Evolutionary conservation across 495 filamentous ascomycete species (phyloP), one percentile per base, ranked within the genome.

Genomic region (Penicillium subrubescens): DNA sequence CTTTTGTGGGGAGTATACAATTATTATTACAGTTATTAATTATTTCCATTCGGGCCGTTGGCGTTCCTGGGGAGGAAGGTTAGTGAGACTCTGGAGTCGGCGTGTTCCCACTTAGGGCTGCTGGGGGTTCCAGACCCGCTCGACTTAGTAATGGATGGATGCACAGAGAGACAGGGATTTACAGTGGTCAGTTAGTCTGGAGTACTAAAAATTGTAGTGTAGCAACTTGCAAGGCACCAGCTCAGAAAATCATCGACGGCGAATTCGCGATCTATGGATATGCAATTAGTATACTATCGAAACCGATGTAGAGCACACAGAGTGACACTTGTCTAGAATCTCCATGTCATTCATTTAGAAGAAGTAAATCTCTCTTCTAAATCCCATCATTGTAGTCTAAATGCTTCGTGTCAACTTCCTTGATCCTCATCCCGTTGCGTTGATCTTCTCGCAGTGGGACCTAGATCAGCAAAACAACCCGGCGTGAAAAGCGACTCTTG

Each of bases 101-200:
- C 43, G 43, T 44, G 43, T 44, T 44, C 43, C 39, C 17, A 8
- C 39, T 43, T 5, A 43, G 39, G 31, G 31, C 15, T 19, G 17
- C 51, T 54, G 27, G 39, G 21, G 56, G 57, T 19, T 48, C 57
- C 43, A 46, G 57, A 48, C 57, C 57, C 39, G 43, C 57, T 48
- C 57, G 31, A 46, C 41, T 63, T 63, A 57, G 34, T 63, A 55
- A 55, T 56, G 29, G 27, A 54, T 54, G 27, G 10, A 54, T 54
- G 25, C 31, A 34, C 50, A 54, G 43, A 56, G 50, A 33, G 51
- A 21, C 27, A n/a, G 5, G 51, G 51, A 17, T 17, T 17, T 15
- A 17, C 15, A 43, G 17, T 17, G 23, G 44, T 48, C 10, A 25
- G 21, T 12, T 23, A 12, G 19, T 25, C 11, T 48, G 43, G 41